These are phyloP conservation scores for Somion occarium DNA, from an alignment of 1,284 basidiomycete species.

Conservation along the genomic window DNA sequence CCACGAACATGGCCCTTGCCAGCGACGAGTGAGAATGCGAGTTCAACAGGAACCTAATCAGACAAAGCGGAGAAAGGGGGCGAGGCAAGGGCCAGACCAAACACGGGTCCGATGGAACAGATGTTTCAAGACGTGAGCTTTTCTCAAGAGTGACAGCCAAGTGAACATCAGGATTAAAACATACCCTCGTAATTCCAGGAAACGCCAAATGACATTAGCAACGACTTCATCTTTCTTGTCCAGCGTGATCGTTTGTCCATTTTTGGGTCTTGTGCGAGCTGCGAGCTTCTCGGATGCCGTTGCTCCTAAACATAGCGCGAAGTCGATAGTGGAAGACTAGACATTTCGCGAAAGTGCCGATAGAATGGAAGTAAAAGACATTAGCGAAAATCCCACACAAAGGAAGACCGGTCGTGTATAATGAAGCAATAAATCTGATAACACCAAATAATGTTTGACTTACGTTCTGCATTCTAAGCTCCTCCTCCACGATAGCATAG, in stretches of 20 bases:
- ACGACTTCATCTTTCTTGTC: constrained; percentile 99
- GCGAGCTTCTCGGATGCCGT: constrained; percentile 79
- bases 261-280: constrained; percentile 65
- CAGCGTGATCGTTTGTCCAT: constrained; percentile 41
- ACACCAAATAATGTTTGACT: constrained; percentile 32
- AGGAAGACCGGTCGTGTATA: constrained; percentile 9
- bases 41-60: constrained; percentile 75
- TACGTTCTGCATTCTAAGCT: constrained; percentile 93
- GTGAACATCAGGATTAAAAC: constrained; percentile 26
- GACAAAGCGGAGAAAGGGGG: constrained; percentile 2
- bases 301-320: constrained; percentile 91
- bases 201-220: constrained; percentile 97
- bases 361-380: not conserved
- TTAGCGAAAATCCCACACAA: not conserved
- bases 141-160: constrained; percentile 1
- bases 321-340: constrained; percentile 95
- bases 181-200: constrained; percentile 91
- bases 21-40: constrained; percentile 87
- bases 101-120: not conserved
- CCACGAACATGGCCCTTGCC: constrained; percentile 86
- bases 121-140: not conserved
- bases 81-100: not conserved
- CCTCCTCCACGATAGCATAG: constrained; percentile 86
- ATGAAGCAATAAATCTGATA: not conserved
- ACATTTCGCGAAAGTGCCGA: constrained; percentile 1